Evolutionary conservation across 176 grass and related monocot species (phyloP).

Genomic region (Bromus sterilis): DNA sequence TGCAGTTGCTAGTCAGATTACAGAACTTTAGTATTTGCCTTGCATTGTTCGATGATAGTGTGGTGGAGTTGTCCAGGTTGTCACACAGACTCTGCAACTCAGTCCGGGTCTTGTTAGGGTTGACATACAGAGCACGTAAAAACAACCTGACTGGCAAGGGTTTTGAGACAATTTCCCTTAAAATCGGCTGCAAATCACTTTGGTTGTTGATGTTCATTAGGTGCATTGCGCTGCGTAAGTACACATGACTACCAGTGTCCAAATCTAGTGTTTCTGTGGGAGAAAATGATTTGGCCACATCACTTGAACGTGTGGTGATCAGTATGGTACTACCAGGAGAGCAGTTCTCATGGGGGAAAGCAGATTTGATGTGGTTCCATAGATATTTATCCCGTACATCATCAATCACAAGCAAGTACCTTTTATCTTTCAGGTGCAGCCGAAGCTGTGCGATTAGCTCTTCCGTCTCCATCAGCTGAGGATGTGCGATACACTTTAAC

Average conservation of each 20-base stretch:
- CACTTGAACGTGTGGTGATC: background rate
- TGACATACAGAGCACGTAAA: background rate
- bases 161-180: background rate
- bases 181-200: background rate
- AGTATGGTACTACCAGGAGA: background rate
- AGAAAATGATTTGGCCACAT: background rate
- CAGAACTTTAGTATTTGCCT: too few species aligned
- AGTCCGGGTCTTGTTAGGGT: background rate
- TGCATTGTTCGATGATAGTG: too few species aligned
- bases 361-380: background rate
- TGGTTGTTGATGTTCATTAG: too few species aligned
- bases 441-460: background rate
- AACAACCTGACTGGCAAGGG: background rate
- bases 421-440: background rate
- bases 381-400: background rate
- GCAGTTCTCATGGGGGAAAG: background rate
- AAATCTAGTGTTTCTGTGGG: too few species aligned
- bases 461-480: too few species aligned
- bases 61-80: background rate
- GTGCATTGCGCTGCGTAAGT: fast-evolving
- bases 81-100: background rate
- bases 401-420: background rate
- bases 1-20: background rate
- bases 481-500: too few species aligned
- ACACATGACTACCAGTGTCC: too few species aligned